phyloP scores from a whole-genome alignment of 306 rosid species.

The Hylodesmum podocarpum region DNA sequence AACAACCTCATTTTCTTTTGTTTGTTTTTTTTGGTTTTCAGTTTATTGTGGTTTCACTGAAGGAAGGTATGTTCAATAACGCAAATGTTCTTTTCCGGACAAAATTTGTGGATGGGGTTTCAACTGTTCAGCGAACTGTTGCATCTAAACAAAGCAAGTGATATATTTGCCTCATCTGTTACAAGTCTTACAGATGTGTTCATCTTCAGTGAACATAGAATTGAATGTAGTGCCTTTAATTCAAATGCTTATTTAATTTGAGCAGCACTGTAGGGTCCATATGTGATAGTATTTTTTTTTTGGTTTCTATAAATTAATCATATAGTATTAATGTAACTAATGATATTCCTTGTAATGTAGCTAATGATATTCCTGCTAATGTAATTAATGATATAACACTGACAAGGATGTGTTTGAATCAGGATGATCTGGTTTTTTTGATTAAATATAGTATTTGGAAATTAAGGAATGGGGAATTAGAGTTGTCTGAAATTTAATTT shows the following conservation, averaged over 20 bases:
- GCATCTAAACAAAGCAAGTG: constrained; percentile 70
- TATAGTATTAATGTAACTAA: not conserved
- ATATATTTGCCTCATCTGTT: constrained; percentile 17
- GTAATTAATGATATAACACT: not conserved
- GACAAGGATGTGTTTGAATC: not conserved
- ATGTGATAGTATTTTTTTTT: not conserved
- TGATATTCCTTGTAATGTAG: too few species aligned
- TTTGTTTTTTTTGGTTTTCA: constrained; percentile 38
- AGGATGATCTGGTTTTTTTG: not conserved
- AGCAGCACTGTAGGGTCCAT: not conserved
- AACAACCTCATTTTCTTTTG: constrained; percentile 10
- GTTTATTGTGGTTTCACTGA: constrained; percentile 96
- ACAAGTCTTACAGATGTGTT: not conserved
- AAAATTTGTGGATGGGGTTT: constrained; percentile 97
- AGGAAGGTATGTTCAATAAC: constrained; percentile 99
- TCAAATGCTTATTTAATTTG: constrained; percentile 1
- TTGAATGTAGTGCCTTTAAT: not conserved
- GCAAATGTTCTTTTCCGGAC: constrained; percentile 98
- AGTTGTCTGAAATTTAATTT: not conserved
- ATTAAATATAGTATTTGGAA: not conserved
- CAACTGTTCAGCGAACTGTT: constrained; percentile 91
- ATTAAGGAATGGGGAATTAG: not conserved
- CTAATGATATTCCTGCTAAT: too few species aligned
- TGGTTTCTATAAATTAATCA: not conserved
- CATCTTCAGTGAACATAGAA: constrained; percentile 1